Base-by-base conservation (phyloP, 1,284 basidiomycete genomes). In the Taiwanofungus camphoratus region DNA sequence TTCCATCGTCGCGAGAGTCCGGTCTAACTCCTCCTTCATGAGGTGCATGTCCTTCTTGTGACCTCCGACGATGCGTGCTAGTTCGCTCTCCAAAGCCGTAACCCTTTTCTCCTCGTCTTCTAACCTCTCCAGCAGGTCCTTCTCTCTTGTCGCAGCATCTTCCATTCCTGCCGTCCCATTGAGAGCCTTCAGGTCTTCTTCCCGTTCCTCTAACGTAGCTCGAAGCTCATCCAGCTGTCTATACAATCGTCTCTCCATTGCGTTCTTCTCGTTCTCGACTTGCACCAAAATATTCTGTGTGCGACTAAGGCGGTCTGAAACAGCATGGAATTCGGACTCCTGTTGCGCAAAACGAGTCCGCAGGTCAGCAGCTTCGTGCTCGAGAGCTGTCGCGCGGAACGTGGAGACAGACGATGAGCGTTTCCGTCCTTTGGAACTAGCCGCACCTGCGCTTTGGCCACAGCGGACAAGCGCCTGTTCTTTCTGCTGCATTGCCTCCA, bases 261-360 rank as follows among this genome's bases (percentile, higher is more conserved):
- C 78, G 2, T 71, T 65, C 48, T 71, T 74, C 57, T 79, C 79
- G 46, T 87, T 87, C 51, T 79, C 74, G 8, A 67, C 58, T 40
- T 68, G 69, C 18, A 77, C 61, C 9, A 78, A 56, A 29, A 77
- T 68, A 7, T 63, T 60, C 41, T 80, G 76, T 3, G 66, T 62
- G 16, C 66, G 69, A 3, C 69, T 56, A 6, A 78, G 61, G 51
- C 77, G 80, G 44, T 73, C 66, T 30, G 66, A 68, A 4, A 68
- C 52, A 12, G 51, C 51, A 9, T 60, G 56, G 8, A 82, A 59
- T 31, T 70, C 71, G 20, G 57, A 50, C 15, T 76, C 73, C 36
- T 69, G 75, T 47, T 67, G 62, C 2, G 62, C 57, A 5, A 76
- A 57, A 6, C 65, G 57, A 5, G 64, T 60, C 11, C 70, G 74